These are phyloP conservation scores for Dicorynia guianensis DNA, from an alignment of 306 rosid species.

Conservation along the genomic window DNA sequence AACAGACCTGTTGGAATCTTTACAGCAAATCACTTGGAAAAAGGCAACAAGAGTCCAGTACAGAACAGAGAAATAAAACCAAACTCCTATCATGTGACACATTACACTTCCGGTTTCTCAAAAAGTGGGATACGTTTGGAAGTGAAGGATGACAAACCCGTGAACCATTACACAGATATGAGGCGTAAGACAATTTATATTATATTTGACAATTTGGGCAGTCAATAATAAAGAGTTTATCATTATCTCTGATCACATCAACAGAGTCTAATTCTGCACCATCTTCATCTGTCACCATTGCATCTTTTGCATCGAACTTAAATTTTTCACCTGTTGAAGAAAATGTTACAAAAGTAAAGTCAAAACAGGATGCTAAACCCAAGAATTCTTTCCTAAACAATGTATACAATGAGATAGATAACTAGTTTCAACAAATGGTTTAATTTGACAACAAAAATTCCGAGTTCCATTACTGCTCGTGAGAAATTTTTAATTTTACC, in stretches of 20 bases:
- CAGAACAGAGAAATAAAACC: background rate
- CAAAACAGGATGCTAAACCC: background rate
- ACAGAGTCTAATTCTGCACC: slow-evolving; percentile 80
- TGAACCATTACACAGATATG: slow-evolving; percentile 4
- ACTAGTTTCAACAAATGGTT: slow-evolving; percentile 1
- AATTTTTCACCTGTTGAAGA: slow-evolving; percentile 69
- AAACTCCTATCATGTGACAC: slow-evolving; percentile 2
- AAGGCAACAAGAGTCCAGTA: slow-evolving; percentile 16
- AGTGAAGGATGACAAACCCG: background rate
- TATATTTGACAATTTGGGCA: slow-evolving; percentile 22
- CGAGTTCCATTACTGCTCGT: slow-evolving; percentile 2
- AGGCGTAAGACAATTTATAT: slow-evolving; percentile 26
- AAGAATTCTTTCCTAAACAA: slow-evolving; percentile 15
- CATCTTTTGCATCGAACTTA: slow-evolving; percentile 60
- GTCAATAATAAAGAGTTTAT: slow-evolving; percentile 68
- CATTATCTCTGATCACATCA: slow-evolving; percentile 89
- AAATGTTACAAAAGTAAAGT: slow-evolving; percentile 13
- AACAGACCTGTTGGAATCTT: background rate
- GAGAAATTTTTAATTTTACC: slow-evolving; percentile 53
- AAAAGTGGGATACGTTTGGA: background rate
- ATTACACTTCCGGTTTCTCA: slow-evolving; percentile 3
- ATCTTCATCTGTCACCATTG: slow-evolving; percentile 68
- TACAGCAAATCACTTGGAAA: slow-evolving; percentile 14
- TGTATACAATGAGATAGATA: background rate
- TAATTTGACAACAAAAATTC: background rate